Percentiles rank a stretch among this genome's conserved stretches.
phyloP scores from a whole-genome alignment of 2,329 filamentous ascomycete genomes.

The Hortaea sp. region DNA sequence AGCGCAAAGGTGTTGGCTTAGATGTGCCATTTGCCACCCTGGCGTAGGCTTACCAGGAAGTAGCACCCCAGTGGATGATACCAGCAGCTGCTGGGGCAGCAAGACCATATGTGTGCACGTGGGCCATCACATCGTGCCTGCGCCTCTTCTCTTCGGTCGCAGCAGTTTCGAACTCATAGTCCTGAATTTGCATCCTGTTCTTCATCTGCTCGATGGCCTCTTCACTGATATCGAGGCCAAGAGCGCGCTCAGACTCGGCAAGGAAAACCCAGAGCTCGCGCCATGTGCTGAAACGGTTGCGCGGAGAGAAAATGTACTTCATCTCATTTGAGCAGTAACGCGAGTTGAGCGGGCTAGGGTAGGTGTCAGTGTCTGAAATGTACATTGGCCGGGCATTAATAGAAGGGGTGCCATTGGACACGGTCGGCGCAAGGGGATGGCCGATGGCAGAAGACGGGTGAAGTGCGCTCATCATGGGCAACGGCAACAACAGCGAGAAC shows the following conservation, averaged over 20 bases:
- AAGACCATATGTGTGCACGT: constrained; percentile 53
- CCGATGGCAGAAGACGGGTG: no score
- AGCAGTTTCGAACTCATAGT: constrained; percentile 38
- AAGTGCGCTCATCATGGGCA: no score
- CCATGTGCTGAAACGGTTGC: constrained; percentile 68
- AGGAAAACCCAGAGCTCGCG: constrained; percentile 77
- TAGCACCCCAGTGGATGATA: constrained; percentile 70
- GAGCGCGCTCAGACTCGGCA: constrained; percentile 70
- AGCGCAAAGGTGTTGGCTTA: background rate
- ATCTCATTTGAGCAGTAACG: constrained; percentile 68
- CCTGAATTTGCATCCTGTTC: constrained; percentile 34
- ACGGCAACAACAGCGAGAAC: no score
- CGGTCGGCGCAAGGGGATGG: no score
- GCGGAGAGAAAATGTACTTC: constrained; percentile 68
- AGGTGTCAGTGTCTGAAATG: constrained; percentile 16
- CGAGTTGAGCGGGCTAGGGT: constrained; percentile 59
- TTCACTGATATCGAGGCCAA: constrained; percentile 66
- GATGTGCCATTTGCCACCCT: background rate
- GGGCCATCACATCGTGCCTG: constrained; percentile 45
- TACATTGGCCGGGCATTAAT: no score
- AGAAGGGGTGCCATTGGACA: no score
- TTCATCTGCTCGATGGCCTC: constrained; percentile 44
- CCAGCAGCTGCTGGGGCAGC: constrained; percentile 68
- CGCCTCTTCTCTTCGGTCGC: constrained; percentile 39
- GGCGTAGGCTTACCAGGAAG: constrained; percentile 33